Evolutionary conservation across 495 filamentous ascomycete genomes (phyloP).

Genomic region (Talaromyces nanjingensis): DNA sequence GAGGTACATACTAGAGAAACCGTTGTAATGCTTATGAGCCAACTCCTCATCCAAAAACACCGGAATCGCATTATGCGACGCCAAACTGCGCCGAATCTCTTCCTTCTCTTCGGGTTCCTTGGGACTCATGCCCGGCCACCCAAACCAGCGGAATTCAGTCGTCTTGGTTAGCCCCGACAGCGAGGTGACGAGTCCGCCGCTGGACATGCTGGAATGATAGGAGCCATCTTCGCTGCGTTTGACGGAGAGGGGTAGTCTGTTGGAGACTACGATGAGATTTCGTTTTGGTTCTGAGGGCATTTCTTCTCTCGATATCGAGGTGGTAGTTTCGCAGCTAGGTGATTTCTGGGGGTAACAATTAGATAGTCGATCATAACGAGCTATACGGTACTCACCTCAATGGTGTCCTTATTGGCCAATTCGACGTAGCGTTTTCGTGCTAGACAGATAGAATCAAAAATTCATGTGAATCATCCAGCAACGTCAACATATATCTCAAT

Average conservation of each 20-base stretch:
- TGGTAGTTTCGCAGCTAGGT: too few relatives aligned
- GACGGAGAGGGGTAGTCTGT: slow-evolving; percentile 82
- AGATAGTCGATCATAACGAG: neutral
- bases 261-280: slow-evolving; percentile 73
- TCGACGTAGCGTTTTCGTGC: neutral
- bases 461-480: neutral
- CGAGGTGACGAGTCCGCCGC: slow-evolving; percentile 82
- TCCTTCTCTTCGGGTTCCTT: slow-evolving; percentile 32
- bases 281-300: slow-evolving; percentile 14
- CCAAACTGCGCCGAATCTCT: slow-evolving; percentile 35
- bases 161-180: slow-evolving; percentile 78
- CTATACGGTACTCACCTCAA: neutral
- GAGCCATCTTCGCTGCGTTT: slow-evolving; percentile 63
- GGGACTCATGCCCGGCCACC: slow-evolving; percentile 76
- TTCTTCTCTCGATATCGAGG: neutral
- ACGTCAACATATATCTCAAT: neutral
- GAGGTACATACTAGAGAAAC: slow-evolving; percentile 43
- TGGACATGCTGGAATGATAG: slow-evolving; percentile 76
- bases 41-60: slow-evolving; percentile 48
- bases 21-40: slow-evolving; percentile 53
- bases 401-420: neutral
- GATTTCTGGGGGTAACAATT: neutral
- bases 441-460: neutral
- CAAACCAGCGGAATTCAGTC: slow-evolving; percentile 86
- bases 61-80: slow-evolving; percentile 43